These are phyloP conservation scores for Arabidopsis lyrata DNA, from an alignment of 441 rosid genomes.

Conservation along the genomic window DNA sequence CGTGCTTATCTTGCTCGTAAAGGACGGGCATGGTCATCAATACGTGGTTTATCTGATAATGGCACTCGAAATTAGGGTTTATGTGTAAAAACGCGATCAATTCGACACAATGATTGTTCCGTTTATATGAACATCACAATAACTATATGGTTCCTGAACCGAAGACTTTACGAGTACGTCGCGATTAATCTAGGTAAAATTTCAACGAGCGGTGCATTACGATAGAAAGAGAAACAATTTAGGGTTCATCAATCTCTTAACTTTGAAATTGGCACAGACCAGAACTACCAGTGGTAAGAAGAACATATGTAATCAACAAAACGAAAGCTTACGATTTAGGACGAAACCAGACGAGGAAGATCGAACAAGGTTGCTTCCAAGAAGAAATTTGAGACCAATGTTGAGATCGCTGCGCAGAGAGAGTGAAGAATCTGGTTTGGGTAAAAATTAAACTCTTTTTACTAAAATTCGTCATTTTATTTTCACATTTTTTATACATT, in stretches of 20 bases:
- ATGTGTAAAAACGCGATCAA: conserved; percentile 6
- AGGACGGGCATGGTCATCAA: conserved; percentile 47
- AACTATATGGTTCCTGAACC: not conserved
- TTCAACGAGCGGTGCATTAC: not conserved
- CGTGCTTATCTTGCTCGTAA: conserved; percentile 66
- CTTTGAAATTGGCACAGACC: conserved; percentile 3
- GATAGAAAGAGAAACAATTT: conserved; percentile 4
- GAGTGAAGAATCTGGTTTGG: conserved; percentile 13
- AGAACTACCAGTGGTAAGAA: not conserved
- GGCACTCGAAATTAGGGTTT: conserved; percentile 33
- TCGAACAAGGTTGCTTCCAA: conserved; percentile 25
- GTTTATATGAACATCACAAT: not conserved
- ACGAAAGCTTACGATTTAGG: conserved; percentile 28
- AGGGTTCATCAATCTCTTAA: conserved; percentile 35
- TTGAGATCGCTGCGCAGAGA: conserved; percentile 24
- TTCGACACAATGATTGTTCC: conserved; percentile 4
- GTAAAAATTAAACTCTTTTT: not conserved
- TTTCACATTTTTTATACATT: not conserved
- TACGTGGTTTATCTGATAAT: conserved; percentile 15
- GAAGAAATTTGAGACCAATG: conserved; percentile 13
- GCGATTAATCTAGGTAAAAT: not conserved
- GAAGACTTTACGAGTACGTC: not conserved
- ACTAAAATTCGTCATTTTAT: not conserved
- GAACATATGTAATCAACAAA: not conserved
- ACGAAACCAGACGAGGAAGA: conserved; percentile 14